phyloP scores from a whole-genome alignment of 2,329 filamentous ascomycete species.

The Botrytis fragariae region DNA sequence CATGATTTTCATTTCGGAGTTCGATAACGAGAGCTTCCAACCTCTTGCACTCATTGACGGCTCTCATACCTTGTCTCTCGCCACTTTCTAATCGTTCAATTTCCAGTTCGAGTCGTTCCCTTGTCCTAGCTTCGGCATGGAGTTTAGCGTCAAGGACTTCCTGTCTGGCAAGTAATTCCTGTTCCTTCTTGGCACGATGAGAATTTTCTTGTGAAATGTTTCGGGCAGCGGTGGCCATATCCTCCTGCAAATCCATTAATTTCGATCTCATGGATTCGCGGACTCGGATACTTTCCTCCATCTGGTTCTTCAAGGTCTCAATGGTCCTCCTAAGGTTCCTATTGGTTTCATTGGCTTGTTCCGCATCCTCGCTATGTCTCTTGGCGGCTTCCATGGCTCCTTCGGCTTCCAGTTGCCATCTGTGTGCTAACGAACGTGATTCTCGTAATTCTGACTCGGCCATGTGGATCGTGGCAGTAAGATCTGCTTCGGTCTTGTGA shows the following conservation, averaged over 20 bases:
- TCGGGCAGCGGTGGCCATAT: constrained; percentile 75
- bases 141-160: constrained; percentile 76
- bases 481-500: constrained; percentile 53
- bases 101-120: constrained; percentile 64
- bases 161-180: constrained; percentile 73
- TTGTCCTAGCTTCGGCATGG: constrained; percentile 69
- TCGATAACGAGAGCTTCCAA: constrained; percentile 56
- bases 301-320: constrained; percentile 70
- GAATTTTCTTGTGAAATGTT: constrained; percentile 83
- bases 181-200: constrained; percentile 73
- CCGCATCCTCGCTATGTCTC: constrained; percentile 57
- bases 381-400: constrained; percentile 62
- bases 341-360: constrained; percentile 58
- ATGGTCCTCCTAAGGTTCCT: constrained; percentile 73
- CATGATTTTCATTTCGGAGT: constrained; percentile 63
- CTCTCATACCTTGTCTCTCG: constrained; percentile 63
- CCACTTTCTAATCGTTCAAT: constrained; percentile 63
- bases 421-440: constrained; percentile 55
- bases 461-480: constrained; percentile 53
- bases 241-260: constrained; percentile 80
- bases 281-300: constrained; percentile 81
- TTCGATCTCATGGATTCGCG: constrained; percentile 82
- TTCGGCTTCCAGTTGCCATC: constrained; percentile 62
- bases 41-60: constrained; percentile 60
- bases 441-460: constrained; percentile 56